Evolutionary conservation across 2,329 filamentous ascomycete genomes (phyloP).

Genomic region (Podosphaera xanthii): DNA sequence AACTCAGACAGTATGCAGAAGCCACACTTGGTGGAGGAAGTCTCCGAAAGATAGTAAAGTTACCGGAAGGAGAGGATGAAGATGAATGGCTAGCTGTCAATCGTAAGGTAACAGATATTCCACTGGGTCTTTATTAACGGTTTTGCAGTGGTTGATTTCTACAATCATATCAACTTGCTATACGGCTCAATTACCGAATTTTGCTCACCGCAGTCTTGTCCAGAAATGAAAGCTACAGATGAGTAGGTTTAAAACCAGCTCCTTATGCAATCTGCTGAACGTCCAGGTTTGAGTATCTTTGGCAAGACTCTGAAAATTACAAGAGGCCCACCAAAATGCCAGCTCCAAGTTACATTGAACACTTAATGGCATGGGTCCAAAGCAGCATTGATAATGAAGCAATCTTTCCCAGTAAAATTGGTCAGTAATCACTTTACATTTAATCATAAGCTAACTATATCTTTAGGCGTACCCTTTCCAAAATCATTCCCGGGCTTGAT

Average conservation of each 20-base stretch:
- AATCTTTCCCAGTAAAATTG: slow-evolving; percentile 84
- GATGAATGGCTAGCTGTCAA: slow-evolving; percentile 98
- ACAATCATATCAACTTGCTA: slow-evolving; percentile 98
- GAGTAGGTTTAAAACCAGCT: slow-evolving; percentile 34
- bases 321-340: slow-evolving; percentile 96
- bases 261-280: not conserved
- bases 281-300: slow-evolving; percentile 81
- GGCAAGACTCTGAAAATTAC: slow-evolving; percentile 88
- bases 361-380: slow-evolving; percentile 93
- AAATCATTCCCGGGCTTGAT: slow-evolving; percentile 75
- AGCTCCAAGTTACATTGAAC: slow-evolving; percentile 90
- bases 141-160: slow-evolving; percentile 85
- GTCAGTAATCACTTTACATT: slow-evolving; percentile 31
- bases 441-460: slow-evolving; percentile 9
- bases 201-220: slow-evolving; percentile 89
- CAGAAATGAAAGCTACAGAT: slow-evolving; percentile 99
- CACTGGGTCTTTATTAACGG: slow-evolving; percentile 11
- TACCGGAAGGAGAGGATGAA: slow-evolving; percentile 90
- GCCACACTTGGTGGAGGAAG: slow-evolving; percentile 89
- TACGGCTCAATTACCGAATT: slow-evolving; percentile 99
- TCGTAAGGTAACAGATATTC: slow-evolving; percentile 30
- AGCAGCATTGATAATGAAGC: slow-evolving; percentile 85
- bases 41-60: slow-evolving; percentile 82
- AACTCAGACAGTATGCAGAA: slow-evolving; percentile 93
- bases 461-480: slow-evolving; percentile 67